Evolutionary conservation across 352 stramenopile species (phyloP).

Genomic region (Blastocystis sp.): DNA sequence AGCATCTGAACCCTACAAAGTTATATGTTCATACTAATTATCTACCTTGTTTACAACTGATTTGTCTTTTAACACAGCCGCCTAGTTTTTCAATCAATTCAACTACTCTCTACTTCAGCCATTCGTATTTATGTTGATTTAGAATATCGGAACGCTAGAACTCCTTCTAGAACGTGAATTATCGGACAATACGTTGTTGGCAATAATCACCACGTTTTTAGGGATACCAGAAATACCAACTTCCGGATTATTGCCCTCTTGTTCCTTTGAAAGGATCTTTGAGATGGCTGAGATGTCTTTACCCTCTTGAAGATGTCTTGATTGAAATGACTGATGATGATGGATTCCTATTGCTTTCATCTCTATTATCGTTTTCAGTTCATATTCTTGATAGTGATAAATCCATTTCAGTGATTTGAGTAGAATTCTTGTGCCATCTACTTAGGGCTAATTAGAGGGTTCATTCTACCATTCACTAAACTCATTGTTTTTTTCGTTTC

Average conservation of each 20-base stretch:
- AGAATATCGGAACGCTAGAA: neutral
- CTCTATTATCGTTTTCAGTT: too few species aligned
- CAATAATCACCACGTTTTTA: neutral
- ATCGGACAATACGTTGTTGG: neutral
- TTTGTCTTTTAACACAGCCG: slow-evolving; percentile 68
- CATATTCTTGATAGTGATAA: too few species aligned
- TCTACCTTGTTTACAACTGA: slow-evolving; percentile 67
- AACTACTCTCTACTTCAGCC: slow-evolving; percentile 42
- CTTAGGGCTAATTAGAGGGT: neutral
- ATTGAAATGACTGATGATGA: too few species aligned
- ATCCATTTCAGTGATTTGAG: too few species aligned
- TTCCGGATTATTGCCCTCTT: too few species aligned
- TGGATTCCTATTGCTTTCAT: too few species aligned
- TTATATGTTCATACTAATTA: neutral
- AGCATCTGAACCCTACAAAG: slow-evolving; percentile 90
- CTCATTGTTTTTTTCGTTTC: slow-evolving; percentile 3
- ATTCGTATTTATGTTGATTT: neutral
- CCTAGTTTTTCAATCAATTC: neutral
- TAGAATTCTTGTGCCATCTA: neutral
- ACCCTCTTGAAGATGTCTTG: too few species aligned
- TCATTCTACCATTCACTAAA: neutral
- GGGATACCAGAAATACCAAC: too few species aligned
- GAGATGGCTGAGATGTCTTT: too few species aligned
- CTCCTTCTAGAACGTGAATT: neutral
- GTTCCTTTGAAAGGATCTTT: too few species aligned